These are phyloP conservation scores for Spathaspora boniae DNA, from an alignment of 805 yeast genomes.

Conservation along the genomic window DNA sequence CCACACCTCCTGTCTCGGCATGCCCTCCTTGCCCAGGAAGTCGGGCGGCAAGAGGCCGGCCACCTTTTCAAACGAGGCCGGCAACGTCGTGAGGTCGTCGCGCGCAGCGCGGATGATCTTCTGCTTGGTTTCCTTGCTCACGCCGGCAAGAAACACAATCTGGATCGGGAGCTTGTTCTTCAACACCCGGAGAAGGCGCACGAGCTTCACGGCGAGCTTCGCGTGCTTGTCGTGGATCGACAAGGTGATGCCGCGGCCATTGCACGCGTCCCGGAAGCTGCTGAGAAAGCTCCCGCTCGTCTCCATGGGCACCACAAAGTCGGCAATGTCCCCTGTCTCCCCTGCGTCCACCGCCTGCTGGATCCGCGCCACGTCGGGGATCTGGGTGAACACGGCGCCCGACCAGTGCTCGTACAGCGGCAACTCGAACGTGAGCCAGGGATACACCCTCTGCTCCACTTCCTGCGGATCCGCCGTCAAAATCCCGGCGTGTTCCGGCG, in stretches of 20 bases:
- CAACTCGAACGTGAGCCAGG: constrained; percentile 34
- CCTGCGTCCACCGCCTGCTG: not conserved
- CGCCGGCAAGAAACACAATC: constrained; percentile 19
- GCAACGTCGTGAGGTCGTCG: constrained; percentile 13
- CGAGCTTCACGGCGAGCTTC: constrained; percentile 16
- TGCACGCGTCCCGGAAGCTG: constrained; percentile 21
- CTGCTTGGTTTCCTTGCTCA: constrained; percentile 19
- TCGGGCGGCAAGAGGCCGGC: constrained; percentile 14
- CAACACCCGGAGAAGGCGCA: constrained; percentile 25
- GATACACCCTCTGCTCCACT: constrained; percentile 39
- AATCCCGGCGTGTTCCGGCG: too few species aligned
- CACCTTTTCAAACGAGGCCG: constrained; percentile 19
- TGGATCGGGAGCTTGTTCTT: constrained; percentile 30
- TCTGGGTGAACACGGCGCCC: constrained; percentile 20
- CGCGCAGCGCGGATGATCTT: constrained; percentile 19
- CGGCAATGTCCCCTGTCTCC: too few species aligned
- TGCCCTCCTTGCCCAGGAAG: constrained; percentile 16
- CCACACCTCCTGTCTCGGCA: constrained; percentile 35
- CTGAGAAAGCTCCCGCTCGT: constrained; percentile 21
- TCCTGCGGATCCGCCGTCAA: too few species aligned
- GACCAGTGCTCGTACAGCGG: constrained; percentile 42
- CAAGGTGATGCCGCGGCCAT: constrained; percentile 31
- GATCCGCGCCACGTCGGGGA: constrained; percentile 15
- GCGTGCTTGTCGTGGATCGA: constrained; percentile 24
- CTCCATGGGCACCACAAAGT: constrained; percentile 7